Evolutionary conservation across 768 basidiomycete genomes (phyloP).

Genomic region (Naganishia randhawae): DNA sequence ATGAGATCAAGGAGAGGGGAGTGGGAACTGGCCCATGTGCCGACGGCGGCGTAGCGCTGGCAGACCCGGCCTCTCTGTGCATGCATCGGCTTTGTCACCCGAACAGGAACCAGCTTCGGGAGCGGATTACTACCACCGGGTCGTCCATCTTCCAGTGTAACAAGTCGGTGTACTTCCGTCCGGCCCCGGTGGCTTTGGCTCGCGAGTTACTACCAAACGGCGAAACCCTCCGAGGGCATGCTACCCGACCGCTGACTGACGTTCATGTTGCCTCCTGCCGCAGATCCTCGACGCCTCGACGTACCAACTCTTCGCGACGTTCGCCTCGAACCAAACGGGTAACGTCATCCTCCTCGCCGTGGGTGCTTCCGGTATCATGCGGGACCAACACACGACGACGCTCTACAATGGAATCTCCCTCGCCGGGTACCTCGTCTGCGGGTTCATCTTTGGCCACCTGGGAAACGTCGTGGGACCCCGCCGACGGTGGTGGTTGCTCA

Average conservation of each 20-base stretch:
- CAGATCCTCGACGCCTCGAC: slow-evolving; percentile 26
- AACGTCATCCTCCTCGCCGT: slow-evolving; percentile 28
- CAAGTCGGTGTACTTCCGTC: too few species aligned
- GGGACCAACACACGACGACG: slow-evolving; percentile 21
- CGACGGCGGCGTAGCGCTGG: too few species aligned
- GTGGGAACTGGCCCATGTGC: neutral
- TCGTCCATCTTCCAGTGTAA: too few species aligned
- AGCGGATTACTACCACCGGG: too few species aligned
- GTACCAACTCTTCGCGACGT: slow-evolving; percentile 16
- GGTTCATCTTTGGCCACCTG: slow-evolving; percentile 10
- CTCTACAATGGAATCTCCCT: slow-evolving; percentile 24
- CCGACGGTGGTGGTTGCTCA: slow-evolving; percentile 20
- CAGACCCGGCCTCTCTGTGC: neutral
- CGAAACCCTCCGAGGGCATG: neutral
- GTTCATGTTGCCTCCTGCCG: neutral
- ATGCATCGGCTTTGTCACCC: too few species aligned
- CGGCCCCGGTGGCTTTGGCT: neutral
- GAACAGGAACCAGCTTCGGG: too few species aligned
- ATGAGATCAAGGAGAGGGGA: neutral
- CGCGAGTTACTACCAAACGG: neutral
- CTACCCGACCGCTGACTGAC: neutral
- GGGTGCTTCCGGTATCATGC: slow-evolving; percentile 15
- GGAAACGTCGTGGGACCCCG: slow-evolving; percentile 14
- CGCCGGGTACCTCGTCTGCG: slow-evolving; percentile 19
- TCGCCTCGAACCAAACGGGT: slow-evolving; percentile 26